These are phyloP conservation scores for Aspergillus bridgeri DNA, from an alignment of 495 filamentous ascomycete genomes.

Conservation along the genomic window DNA sequence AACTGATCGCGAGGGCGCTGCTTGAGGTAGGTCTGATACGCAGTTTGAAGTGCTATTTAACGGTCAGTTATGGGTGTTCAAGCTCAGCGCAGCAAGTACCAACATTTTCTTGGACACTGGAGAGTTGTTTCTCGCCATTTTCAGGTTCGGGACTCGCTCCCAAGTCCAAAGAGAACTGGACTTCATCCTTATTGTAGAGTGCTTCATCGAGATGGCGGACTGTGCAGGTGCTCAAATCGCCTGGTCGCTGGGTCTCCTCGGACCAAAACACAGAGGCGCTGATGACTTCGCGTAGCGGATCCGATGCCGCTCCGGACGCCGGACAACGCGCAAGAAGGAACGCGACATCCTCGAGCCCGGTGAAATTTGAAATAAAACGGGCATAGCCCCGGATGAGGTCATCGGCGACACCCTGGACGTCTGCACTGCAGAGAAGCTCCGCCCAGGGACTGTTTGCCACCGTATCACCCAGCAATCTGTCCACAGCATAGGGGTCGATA, in stretches of 20 bases:
- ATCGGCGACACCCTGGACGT: conserved; percentile 9
- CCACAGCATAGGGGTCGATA: conserved; percentile 20
- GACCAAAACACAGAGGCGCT: conserved; percentile 13
- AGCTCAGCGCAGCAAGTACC: neutral
- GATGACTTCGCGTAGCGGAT: neutral
- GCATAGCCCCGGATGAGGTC: conserved; percentile 20
- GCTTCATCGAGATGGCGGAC: conserved; percentile 11
- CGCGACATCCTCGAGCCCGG: conserved; percentile 22
- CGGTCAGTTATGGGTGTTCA: neutral
- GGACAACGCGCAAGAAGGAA: conserved; percentile 14
- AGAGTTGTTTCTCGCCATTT: conserved; percentile 13
- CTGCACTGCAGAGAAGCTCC: conserved; percentile 12
- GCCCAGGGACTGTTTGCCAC: conserved; percentile 9
- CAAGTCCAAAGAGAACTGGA: conserved; percentile 21
- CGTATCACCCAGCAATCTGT: neutral
- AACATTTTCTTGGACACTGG: conserved; percentile 7
- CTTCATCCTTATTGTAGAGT: conserved; percentile 14
- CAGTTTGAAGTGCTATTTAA: conserved; percentile 14
- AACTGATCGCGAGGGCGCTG: conserved; percentile 10
- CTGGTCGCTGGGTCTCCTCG: neutral
- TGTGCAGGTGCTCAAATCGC: neutral
- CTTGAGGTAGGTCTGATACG: conserved; percentile 5
- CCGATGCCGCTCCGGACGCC: conserved; percentile 2
- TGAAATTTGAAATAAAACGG: conserved; percentile 19
- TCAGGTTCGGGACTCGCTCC: conserved; percentile 11